phyloP scores from a whole-genome alignment of 805 yeast genomes.

The Torulaspora indica region DNA sequence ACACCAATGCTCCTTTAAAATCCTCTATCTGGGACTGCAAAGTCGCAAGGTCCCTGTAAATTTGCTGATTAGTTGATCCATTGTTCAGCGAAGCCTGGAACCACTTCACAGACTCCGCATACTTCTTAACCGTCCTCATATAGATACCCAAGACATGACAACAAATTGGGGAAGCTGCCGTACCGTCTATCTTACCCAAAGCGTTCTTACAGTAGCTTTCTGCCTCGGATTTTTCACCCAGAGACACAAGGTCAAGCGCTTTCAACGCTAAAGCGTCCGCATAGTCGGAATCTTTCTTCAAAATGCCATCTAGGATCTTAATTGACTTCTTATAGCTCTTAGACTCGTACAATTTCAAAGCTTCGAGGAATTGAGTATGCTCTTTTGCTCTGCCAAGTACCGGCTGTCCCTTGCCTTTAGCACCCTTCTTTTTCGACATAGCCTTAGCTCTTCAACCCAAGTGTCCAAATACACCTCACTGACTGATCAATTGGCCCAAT shows the following conservation, averaged over 20 bases:
- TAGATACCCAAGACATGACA: slow-evolving; percentile 84
- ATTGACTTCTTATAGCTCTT: slow-evolving; percentile 85
- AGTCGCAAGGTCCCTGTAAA: slow-evolving; percentile 75
- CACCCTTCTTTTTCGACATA: slow-evolving; percentile 12
- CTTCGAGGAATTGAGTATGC: slow-evolving; percentile 71
- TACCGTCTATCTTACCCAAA: slow-evolving; percentile 47
- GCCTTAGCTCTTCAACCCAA: background rate
- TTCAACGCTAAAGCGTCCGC: slow-evolving; percentile 82
- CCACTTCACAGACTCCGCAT: slow-evolving; percentile 72
- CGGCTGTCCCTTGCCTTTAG: slow-evolving; percentile 7
- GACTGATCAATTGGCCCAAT: background rate
- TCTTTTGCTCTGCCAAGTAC: slow-evolving; percentile 47
- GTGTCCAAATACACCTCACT: background rate
- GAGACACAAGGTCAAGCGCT: slow-evolving; percentile 60
- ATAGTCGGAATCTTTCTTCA: slow-evolving; percentile 71
- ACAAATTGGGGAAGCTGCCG: slow-evolving; percentile 54
- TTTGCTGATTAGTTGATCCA: slow-evolving; percentile 72
- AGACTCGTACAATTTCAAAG: slow-evolving; percentile 73
- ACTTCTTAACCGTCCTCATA: slow-evolving; percentile 64
- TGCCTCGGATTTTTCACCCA: slow-evolving; percentile 61
- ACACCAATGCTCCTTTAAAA: slow-evolving; percentile 52
- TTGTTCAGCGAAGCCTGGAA: slow-evolving; percentile 68
- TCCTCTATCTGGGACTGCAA: slow-evolving; percentile 79
- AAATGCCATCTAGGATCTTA: slow-evolving; percentile 64
- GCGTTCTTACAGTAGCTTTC: slow-evolving; percentile 59